Conservation (phyloP, 1,284 basidiomycete species). For the Paramarasmius palmivorus region DNA sequence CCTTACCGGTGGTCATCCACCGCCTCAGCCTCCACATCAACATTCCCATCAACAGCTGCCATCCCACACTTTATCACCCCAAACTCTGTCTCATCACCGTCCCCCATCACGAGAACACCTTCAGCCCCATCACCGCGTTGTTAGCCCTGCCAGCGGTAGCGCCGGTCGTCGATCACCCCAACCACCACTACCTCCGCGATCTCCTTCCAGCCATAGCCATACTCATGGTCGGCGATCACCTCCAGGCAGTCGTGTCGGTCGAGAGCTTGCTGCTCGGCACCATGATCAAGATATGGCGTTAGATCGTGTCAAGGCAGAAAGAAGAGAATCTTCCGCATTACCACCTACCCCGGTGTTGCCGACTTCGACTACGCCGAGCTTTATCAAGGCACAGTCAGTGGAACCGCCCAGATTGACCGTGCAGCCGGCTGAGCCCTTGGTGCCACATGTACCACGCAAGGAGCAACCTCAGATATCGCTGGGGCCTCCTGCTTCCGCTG, state of each 20-base stretch:
- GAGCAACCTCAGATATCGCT: too few species aligned
- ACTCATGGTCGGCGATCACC: constrained; percentile 38
- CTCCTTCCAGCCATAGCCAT: constrained; percentile 25
- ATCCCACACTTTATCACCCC: too few species aligned
- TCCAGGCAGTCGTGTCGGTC: constrained; percentile 43
- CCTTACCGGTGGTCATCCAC: constrained; percentile 2
- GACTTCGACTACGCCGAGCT: background rate
- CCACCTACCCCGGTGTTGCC: constrained; percentile 4
- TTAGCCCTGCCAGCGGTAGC: constrained; percentile 7
- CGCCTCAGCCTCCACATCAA: background rate
- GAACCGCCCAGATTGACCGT: background rate
- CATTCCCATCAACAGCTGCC: too few species aligned
- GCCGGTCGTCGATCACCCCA: background rate
- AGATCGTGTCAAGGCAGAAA: constrained; percentile 14
- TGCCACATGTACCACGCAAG: too few species aligned
- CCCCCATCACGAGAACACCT: too few species aligned
- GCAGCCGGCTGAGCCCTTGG: background rate
- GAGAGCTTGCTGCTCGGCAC: constrained; percentile 43
- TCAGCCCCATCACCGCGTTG: constrained; percentile 7
- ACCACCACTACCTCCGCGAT: constrained; percentile 14
- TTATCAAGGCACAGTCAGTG: constrained; percentile 1
- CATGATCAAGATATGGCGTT: constrained; percentile 14
- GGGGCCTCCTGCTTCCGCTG: too few species aligned
- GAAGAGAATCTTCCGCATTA: constrained; percentile 9
- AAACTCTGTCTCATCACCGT: too few species aligned